Evolutionary conservation across 768 basidiomycete species (phyloP).

Genomic region (Chlorophyllum brunneum): DNA sequence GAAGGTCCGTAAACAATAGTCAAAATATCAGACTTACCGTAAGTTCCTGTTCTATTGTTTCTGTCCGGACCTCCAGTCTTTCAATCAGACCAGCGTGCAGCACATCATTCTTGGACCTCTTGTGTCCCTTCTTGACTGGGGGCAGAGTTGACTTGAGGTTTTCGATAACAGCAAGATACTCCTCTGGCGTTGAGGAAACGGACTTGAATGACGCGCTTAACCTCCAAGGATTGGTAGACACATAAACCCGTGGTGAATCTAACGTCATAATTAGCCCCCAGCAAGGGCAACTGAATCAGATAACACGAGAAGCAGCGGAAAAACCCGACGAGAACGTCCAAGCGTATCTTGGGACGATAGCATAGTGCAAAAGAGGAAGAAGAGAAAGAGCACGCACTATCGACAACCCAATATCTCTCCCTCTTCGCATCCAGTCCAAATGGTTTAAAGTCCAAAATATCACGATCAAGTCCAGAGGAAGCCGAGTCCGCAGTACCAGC

Average conservation of each 20-base stretch:
- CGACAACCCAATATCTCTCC: constrained; percentile 82
- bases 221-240: constrained; percentile 90
- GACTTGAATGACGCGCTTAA: constrained; percentile 73
- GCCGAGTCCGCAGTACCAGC: constrained; percentile 54
- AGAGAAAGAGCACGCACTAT: constrained; percentile 82
- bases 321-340: neutral
- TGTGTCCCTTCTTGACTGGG: constrained; percentile 42
- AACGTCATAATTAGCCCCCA: constrained; percentile 25
- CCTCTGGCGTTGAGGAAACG: constrained; percentile 66
- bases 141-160: constrained; percentile 52
- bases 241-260: constrained; percentile 85
- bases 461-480: constrained; percentile 64
- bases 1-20: constrained; percentile 15
- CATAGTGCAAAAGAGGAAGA: constrained; percentile 57
- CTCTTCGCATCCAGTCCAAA: constrained; percentile 74
- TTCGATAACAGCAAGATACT: constrained; percentile 65
- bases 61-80: constrained; percentile 60
- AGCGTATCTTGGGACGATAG: neutral
- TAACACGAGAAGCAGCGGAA: constrained; percentile 9
- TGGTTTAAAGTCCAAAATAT: constrained; percentile 61
- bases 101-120: constrained; percentile 51
- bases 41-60: constrained; percentile 64
- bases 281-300: constrained; percentile 16
- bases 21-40: constrained; percentile 49
- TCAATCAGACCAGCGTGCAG: constrained; percentile 60